A percentile compares a stretch with the other conserved stretches of the same genome.
Conservation (phyloP, 208 protist genomes). For the Acanthamoeba lugdunensis region DNA sequence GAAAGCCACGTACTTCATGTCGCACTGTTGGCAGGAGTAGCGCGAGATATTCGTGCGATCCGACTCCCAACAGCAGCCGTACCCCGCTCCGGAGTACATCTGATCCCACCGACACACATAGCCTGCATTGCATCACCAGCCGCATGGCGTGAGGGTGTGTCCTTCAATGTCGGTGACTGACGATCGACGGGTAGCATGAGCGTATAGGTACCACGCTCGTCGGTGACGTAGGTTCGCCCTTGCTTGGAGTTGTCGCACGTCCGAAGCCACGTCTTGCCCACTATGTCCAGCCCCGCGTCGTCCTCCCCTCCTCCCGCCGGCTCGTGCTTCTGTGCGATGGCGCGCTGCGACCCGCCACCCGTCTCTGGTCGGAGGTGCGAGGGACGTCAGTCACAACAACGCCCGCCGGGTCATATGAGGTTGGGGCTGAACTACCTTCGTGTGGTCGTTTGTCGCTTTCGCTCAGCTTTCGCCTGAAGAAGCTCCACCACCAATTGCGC, state of each 20-base stretch:
- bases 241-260: conserved; percentile 37
- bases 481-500: conserved; percentile 44
- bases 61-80: conserved; percentile 46
- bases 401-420: not conserved
- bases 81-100: conserved; percentile 14
- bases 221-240: conserved; percentile 5
- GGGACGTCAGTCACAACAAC: not conserved
- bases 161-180: too few relatives aligned
- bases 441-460: conserved; percentile 4
- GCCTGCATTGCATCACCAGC: not conserved
- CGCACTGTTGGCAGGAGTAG: conserved; percentile 49
- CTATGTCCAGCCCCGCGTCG: not conserved
- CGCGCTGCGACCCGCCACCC: not conserved
- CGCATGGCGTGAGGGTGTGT: too few relatives aligned
- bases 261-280: conserved; percentile 2
- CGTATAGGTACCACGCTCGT: not conserved
- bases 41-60: conserved; percentile 56
- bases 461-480: conserved; percentile 44
- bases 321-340: not conserved
- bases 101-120: conserved; percentile 40
- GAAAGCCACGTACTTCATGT: not conserved
- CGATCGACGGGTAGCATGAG: not conserved
- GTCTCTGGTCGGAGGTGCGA: not conserved
- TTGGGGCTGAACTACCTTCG: not conserved
- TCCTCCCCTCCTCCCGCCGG: not conserved